Percentiles rank a stretch among this genome's conserved stretches.
Conservation (phyloP, 805 yeast species). For the Schwanniomyces occidentalis region DNA sequence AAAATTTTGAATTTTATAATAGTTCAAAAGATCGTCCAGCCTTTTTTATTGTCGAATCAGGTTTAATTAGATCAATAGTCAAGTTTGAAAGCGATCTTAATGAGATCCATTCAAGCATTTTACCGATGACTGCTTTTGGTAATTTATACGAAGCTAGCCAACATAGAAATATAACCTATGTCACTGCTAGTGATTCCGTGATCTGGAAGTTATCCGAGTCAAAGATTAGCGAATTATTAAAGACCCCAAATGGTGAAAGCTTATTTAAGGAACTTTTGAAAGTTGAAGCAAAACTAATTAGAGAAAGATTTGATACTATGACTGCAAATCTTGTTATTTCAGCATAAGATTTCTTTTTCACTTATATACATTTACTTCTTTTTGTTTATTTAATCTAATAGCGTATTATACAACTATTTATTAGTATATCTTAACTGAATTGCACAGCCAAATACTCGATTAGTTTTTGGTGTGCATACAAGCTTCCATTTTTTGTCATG, state of each 20-base stretch:
- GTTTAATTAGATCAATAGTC: conserved; percentile 37
- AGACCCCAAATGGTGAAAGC: conserved; percentile 45
- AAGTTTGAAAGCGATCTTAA: conserved; percentile 39
- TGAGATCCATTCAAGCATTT: conserved; percentile 44
- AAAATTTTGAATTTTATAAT: conserved; percentile 48
- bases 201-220: conserved; percentile 66
- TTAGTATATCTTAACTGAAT: no score
- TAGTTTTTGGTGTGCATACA: conserved; percentile 8
- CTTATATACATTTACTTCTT: no score
- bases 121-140: conserved; percentile 78
- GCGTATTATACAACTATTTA: no score
- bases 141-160: conserved; percentile 43
- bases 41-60: conserved; percentile 56
- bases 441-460: no score
- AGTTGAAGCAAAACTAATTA: conserved; percentile 61
- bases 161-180: conserved; percentile 47
- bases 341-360: no score
- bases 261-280: conserved; percentile 64
- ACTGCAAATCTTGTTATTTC: conserved; percentile 75
- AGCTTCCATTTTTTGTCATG: no score
- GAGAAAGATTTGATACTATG: conserved; percentile 71
- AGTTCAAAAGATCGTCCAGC: conserved; percentile 47
- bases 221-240: conserved; percentile 45
- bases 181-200: conserved; percentile 60
- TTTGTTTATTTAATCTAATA: no score